These are phyloP conservation scores for Boletus coccyginus DNA, from an alignment of 768 basidiomycete species.

Conservation along the genomic window DNA sequence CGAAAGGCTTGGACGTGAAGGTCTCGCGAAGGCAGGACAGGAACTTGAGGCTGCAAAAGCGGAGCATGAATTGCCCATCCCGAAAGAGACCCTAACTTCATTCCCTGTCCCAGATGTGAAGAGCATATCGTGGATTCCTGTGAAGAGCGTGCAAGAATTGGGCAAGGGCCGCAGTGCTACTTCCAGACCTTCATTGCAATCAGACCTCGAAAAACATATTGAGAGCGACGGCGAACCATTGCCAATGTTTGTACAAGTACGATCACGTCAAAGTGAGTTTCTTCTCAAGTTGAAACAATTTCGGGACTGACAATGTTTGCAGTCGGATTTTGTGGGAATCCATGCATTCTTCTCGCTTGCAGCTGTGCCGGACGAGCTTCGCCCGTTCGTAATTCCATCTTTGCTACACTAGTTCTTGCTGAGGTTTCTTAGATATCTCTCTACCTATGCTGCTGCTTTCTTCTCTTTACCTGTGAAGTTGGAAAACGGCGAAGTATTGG, in stretches of 20 bases:
- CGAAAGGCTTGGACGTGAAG: conserved; percentile 70
- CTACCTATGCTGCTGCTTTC: conserved; percentile 77
- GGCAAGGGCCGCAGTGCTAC: conserved; percentile 44
- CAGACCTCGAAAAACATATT: conserved; percentile 59
- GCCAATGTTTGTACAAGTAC: conserved; percentile 90
- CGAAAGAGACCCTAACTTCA: conserved; percentile 69
- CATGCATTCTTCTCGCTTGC: conserved; percentile 77
- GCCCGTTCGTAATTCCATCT: conserved; percentile 49
- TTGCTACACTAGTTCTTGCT: conserved; percentile 2
- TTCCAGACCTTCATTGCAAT: conserved; percentile 30
- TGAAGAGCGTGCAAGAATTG: conserved; percentile 61
- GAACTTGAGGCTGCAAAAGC: conserved; percentile 80
- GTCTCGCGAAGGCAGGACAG: conserved; percentile 65
- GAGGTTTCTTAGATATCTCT: conserved; percentile 56
- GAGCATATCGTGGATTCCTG: conserved; percentile 90
- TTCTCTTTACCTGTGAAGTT: conserved; percentile 83
- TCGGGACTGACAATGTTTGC: background rate
- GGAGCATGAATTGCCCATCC: conserved; percentile 83
- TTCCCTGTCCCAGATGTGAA: conserved; percentile 93
- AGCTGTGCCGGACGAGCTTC: conserved; percentile 67
- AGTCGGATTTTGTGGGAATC: conserved; percentile 93
- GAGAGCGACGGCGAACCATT: conserved; percentile 62
- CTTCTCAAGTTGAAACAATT: background rate
- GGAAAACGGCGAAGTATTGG: conserved; percentile 63
- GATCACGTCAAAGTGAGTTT: conserved; percentile 79